Evolutionary conservation across 2,329 filamentous ascomycete genomes (phyloP).

Genomic region (Paecilomyces fulvus): DNA sequence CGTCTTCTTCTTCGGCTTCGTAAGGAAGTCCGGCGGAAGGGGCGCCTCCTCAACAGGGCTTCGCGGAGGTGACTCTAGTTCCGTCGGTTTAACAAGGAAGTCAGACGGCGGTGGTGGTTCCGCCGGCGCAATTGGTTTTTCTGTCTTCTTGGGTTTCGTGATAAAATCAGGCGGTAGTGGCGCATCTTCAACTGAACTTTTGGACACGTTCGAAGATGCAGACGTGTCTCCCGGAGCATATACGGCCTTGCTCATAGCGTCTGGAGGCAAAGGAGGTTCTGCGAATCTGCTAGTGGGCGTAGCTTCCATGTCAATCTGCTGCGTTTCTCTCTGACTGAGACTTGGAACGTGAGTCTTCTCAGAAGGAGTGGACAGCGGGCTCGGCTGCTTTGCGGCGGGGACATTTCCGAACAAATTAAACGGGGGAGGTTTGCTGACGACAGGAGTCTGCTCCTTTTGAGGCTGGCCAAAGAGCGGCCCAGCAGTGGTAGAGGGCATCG

Average conservation of each 20-base stretch:
- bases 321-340: slow-evolving; percentile 23
- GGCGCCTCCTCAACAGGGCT: slow-evolving; percentile 14
- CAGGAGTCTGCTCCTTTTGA: slow-evolving; percentile 16
- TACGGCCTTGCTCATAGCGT: slow-evolving; percentile 37
- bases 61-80: slow-evolving; percentile 1
- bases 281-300: slow-evolving; percentile 22
- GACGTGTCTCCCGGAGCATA: slow-evolving; percentile 43
- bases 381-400: slow-evolving; percentile 12
- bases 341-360: slow-evolving; percentile 22
- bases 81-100: slow-evolving; percentile 14
- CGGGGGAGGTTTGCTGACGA: slow-evolving; percentile 22
- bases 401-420: slow-evolving; percentile 19
- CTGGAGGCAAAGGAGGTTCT: slow-evolving; percentile 38
- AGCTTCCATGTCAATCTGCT: slow-evolving; percentile 20
- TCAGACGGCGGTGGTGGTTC: slow-evolving; percentile 22
- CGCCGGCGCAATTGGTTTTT: slow-evolving; percentile 6
- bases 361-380: slow-evolving; percentile 22
- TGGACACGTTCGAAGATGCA: slow-evolving; percentile 25
- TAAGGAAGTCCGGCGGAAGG: slow-evolving; percentile 17
- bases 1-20: slow-evolving; percentile 5
- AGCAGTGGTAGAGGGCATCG: slow-evolving; percentile 20
- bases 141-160: slow-evolving; percentile 6
- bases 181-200: slow-evolving; percentile 11
- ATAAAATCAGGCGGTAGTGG: slow-evolving; percentile 18
- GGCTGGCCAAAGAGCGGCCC: slow-evolving; percentile 25